Evolutionary conservation across 2,329 filamentous ascomycete genomes (phyloP).

Genomic region (Karstenula rhodostoma): DNA sequence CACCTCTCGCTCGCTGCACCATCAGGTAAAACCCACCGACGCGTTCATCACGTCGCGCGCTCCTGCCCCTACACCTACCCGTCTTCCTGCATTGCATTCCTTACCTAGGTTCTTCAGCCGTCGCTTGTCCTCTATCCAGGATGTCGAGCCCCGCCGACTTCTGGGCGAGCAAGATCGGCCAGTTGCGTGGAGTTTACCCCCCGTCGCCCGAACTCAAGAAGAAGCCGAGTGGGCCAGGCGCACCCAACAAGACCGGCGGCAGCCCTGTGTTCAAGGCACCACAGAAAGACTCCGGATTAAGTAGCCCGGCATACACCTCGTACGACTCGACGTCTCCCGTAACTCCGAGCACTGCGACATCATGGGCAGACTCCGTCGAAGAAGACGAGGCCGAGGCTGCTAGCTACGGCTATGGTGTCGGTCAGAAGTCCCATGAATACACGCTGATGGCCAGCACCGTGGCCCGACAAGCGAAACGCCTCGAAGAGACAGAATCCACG

Average conservation of each 20-base stretch:
- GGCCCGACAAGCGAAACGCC: neutral
- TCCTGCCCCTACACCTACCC: neutral
- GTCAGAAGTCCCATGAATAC: neutral
- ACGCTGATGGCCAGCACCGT: neutral
- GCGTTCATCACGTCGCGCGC: neutral
- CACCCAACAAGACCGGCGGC: neutral
- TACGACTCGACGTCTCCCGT: neutral
- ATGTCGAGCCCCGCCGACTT: neutral
- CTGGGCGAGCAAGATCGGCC: constrained; percentile 4
- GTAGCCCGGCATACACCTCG: neutral
- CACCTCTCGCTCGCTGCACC: neutral
- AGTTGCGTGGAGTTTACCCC: neutral
- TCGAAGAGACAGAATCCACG: neutral
- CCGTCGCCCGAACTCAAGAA: neutral
- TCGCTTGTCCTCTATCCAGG: no score
- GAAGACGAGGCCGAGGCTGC: neutral
- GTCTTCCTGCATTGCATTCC: neutral
- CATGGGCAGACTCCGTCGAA: constrained; percentile 9
- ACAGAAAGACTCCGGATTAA: neutral
- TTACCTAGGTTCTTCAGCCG: neutral
- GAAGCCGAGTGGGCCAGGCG: neutral
- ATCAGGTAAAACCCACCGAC: neutral
- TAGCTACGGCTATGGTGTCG: neutral
- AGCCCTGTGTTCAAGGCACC: neutral
- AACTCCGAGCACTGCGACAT: neutral